phyloP scores from a whole-genome alignment of 129 eudicot genomes.

The Lactuca saligna region DNA sequence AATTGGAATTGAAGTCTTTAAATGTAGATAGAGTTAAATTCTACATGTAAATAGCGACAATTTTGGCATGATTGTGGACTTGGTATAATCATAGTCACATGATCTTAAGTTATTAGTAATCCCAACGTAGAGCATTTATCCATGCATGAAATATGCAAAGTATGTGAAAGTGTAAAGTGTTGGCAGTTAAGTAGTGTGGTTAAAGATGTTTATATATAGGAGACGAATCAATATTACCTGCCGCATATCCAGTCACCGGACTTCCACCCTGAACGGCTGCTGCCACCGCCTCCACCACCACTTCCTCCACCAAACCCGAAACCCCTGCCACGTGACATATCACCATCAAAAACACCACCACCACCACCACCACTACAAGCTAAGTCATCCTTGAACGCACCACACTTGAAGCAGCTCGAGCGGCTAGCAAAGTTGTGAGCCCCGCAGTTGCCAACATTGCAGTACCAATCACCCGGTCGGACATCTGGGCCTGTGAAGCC shows the following conservation, averaged over 20 bases:
- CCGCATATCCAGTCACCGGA: slow-evolving; percentile 89
- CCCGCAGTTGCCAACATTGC: slow-evolving; percentile 80
- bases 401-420: slow-evolving; percentile 96
- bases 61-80: background rate
- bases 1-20: background rate
- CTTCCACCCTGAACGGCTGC: slow-evolving; percentile 82
- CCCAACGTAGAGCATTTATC: background rate
- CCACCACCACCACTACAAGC: slow-evolving; percentile 38
- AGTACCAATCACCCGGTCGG: slow-evolving; percentile 99
- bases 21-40: background rate
- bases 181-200: slow-evolving; percentile 1
- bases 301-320: slow-evolving; percentile 48
- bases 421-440: slow-evolving; percentile 99
- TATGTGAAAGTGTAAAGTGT: background rate
- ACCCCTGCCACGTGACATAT: slow-evolving; percentile 39
- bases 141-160: slow-evolving; percentile 12
- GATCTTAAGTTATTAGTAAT: background rate
- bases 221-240: slow-evolving; percentile 40
- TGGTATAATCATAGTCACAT: background rate
- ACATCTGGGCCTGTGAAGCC: slow-evolving; percentile 86
- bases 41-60: background rate
- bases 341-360: slow-evolving; percentile 32
- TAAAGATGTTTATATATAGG: background rate
- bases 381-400: slow-evolving; percentile 81
- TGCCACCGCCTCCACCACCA: slow-evolving; percentile 47